Percentiles rank a stretch among this genome's conserved stretches.
These are phyloP conservation scores for Alternaria consortialis DNA, from an alignment of 2,329 filamentous ascomycete genomes.

Conservation along the genomic window DNA sequence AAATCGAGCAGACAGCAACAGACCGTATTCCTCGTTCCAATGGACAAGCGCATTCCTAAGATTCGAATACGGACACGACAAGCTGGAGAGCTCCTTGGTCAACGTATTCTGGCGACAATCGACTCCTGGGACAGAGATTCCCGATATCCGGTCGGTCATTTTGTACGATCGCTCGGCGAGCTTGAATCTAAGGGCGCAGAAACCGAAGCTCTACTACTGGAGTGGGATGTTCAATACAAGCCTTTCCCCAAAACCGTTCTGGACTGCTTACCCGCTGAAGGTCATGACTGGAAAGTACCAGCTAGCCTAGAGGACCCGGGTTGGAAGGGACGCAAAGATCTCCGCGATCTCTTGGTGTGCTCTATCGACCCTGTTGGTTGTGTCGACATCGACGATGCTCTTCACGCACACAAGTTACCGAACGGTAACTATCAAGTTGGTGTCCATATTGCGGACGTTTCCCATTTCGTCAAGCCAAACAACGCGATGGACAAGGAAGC, in stretches of 20 bases:
- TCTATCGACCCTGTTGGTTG: conserved; percentile 97
- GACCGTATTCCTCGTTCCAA: conserved; percentile 92
- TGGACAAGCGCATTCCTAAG: conserved; percentile 98
- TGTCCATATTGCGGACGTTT: conserved; percentile 99
- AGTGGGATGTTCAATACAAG: conserved; percentile 97
- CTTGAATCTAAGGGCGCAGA: conserved; percentile 97
- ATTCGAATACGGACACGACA: conserved; percentile 92
- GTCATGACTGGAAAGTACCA: conserved; percentile 93
- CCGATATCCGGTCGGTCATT: conserved; percentile 90
- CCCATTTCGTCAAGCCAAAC: conserved; percentile 95
- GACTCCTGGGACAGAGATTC: conserved; percentile 96
- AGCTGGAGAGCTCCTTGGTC: conserved; percentile 85
- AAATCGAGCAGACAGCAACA: conserved; percentile 86
- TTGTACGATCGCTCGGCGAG: conserved; percentile 90
- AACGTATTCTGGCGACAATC: conserved; percentile 90
- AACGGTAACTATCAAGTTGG: conserved; percentile 97
- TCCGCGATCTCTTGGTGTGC: conserved; percentile 87
- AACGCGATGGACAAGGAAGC: conserved; percentile 98
- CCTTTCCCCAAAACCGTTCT: conserved; percentile 96
- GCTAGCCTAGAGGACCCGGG: conserved; percentile 79
- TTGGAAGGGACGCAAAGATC: conserved; percentile 85
- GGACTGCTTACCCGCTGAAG: conserved; percentile 89
- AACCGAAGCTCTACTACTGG: conserved; percentile 90
- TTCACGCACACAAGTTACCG: conserved; percentile 83
- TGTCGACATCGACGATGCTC: conserved; percentile 97